phyloP scores from a whole-genome alignment of 2,329 filamentous ascomycete species.

The Botrytis medusae region DNA sequence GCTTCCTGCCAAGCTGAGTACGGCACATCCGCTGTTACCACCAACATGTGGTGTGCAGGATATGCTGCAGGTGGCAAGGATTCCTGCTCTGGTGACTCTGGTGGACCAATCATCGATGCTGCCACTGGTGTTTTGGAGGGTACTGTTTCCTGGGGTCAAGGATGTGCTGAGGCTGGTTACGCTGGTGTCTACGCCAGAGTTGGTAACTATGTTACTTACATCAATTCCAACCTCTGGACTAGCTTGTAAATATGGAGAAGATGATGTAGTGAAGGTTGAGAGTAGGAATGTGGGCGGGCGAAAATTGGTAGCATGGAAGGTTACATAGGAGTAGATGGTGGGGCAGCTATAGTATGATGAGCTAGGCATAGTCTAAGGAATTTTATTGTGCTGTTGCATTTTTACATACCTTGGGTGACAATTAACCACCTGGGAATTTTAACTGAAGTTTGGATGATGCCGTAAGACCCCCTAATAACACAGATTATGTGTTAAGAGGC shows the following conservation, averaged over 20 bases:
- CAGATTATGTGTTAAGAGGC: not conserved
- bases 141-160: slow-evolving; percentile 29
- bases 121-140: slow-evolving; percentile 27
- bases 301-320: not conserved
- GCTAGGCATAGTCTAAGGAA: not conserved
- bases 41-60: slow-evolving; percentile 32
- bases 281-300: not conserved
- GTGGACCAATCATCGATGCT: slow-evolving; percentile 31
- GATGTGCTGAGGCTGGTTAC: slow-evolving; percentile 28
- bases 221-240: slow-evolving; percentile 6
- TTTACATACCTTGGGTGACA: not conserved
- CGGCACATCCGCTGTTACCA: slow-evolving; percentile 24
- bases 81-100: slow-evolving; percentile 30
- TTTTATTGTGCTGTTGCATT: not conserved
- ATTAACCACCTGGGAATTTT: not conserved
- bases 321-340: not conserved
- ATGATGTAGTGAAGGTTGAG: not conserved
- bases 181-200: slow-evolving; percentile 30
- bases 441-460: not conserved
- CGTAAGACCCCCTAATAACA: not conserved
- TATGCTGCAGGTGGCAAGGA: slow-evolving; percentile 30
- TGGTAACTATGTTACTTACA: slow-evolving; percentile 26
- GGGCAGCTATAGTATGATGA: slow-evolving; percentile 2
- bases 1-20: slow-evolving; percentile 26
- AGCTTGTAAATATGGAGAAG: not conserved